phyloP scores from a whole-genome alignment of 345 rosid genomes.

The Geranium brycei region DNA sequence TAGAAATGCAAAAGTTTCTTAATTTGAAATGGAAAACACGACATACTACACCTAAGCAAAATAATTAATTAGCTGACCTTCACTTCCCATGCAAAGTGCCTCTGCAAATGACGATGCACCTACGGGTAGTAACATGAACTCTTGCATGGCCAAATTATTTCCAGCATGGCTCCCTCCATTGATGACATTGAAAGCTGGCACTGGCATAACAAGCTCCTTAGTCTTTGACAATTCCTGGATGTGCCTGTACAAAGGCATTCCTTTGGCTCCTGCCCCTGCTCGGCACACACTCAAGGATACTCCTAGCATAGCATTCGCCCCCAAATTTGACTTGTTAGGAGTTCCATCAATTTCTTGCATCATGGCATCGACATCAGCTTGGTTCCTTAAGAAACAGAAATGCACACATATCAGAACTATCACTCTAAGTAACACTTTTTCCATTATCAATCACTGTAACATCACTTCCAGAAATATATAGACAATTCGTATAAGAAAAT shows the following conservation, averaged over 20 bases:
- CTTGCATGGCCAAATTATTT: conserved; percentile 96
- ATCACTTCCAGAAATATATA: no score
- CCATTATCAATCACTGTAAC: no score
- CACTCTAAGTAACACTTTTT: no score
- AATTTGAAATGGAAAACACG: no score
- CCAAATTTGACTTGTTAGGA: conserved; percentile 68
- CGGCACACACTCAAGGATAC: conserved; percentile 86
- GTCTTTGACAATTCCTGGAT: conserved; percentile 81
- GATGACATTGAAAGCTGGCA: conserved; percentile 92
- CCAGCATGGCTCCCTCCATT: conserved; percentile 98
- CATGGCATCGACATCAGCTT: conserved; percentile 71
- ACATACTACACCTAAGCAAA: background rate
- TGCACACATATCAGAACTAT: no score
- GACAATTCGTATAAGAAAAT: no score
- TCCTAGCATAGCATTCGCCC: conserved; percentile 92
- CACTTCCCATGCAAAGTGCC: conserved; percentile 91
- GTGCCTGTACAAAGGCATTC: conserved; percentile 77
- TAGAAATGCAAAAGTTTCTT: no score
- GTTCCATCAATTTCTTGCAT: conserved; percentile 93
- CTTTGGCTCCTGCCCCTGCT: conserved; percentile 96
- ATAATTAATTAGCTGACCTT: conserved; percentile 41
- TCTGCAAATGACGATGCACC: conserved; percentile 80
- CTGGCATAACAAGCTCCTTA: conserved; percentile 93
- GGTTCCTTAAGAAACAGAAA: conserved; percentile 41
- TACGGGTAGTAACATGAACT: conserved; percentile 90